These are phyloP conservation scores for Eutrema salsugineum DNA, from an alignment of 441 rosid genomes.

Conservation along the genomic window DNA sequence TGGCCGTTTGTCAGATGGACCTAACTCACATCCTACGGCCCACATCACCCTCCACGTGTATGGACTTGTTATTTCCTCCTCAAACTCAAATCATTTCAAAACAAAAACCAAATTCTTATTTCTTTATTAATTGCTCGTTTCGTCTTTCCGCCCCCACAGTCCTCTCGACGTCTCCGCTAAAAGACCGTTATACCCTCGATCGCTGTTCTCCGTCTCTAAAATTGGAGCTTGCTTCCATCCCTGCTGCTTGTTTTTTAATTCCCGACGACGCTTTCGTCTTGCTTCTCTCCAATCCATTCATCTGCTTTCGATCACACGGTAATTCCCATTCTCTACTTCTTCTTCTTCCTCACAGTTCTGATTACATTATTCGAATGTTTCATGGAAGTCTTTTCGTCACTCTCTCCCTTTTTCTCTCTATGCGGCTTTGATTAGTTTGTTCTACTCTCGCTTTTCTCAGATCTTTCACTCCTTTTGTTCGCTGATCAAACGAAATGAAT, in stretches of 20 bases:
- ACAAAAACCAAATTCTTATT: background rate
- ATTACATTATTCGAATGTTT: background rate
- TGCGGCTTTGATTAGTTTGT: background rate
- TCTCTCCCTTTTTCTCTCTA: background rate
- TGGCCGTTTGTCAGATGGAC: constrained; percentile 23
- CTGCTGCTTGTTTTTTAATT: background rate
- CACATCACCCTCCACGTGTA: constrained; percentile 27
- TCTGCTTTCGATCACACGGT: constrained; percentile 31
- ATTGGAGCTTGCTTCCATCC: background rate
- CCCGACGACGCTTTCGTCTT: background rate
- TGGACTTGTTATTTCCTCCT: background rate
- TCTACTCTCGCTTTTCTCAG: background rate
- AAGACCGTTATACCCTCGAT: constrained; percentile 24
- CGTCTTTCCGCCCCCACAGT: constrained; percentile 20
- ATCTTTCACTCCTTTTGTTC: background rate
- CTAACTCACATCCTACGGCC: constrained; percentile 22
- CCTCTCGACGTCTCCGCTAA: constrained; percentile 36
- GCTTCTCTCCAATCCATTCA: background rate
- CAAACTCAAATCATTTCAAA: background rate
- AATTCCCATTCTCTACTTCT: background rate
- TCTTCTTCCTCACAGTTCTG: background rate
- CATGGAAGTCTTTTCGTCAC: background rate
- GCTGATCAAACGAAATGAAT: background rate
- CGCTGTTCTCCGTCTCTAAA: background rate
- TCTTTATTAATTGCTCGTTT: background rate